Percentiles rank a stretch among this genome's conserved stretches.
phyloP scores from a whole-genome alignment of 371 early-diverging fungal species.

The Rhizopus delemar region DNA sequence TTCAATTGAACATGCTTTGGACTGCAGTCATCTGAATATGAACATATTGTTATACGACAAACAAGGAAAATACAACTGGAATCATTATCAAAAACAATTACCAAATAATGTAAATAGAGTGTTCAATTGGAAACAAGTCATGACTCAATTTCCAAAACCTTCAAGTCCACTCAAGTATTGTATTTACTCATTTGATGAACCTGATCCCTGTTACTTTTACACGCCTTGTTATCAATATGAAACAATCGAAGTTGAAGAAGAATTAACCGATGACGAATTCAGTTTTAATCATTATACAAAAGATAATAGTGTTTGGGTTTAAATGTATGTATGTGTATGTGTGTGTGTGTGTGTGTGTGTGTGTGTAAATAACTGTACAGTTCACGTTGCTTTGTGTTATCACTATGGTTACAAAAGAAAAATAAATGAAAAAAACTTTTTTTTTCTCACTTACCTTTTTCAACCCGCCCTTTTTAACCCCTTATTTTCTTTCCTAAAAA shows the following conservation, averaged over 20 bases:
- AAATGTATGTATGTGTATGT: not conserved
- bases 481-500: constrained; percentile 12
- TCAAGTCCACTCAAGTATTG: constrained; percentile 49
- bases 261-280: constrained; percentile 19
- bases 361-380: too few species aligned
- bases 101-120: constrained; percentile 51
- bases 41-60: constrained; percentile 49
- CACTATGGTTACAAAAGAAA: too few species aligned
- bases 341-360: too few species aligned
- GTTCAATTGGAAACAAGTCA: constrained; percentile 49
- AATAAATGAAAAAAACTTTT: too few species aligned
- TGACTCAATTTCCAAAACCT: constrained; percentile 53
- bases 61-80: constrained; percentile 49
- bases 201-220: not conserved
- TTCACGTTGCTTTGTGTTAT: too few species aligned
- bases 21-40: constrained; percentile 44
- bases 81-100: constrained; percentile 35
- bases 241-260: constrained; percentile 33
- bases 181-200: constrained; percentile 20
- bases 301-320: constrained; percentile 25
- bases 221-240: constrained; percentile 18
- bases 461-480: not conserved
- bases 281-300: not conserved
- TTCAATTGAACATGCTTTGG: constrained; percentile 47
- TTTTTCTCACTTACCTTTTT: not conserved